Percentiles rank a stretch among this genome's conserved stretches.
These are phyloP conservation scores for Epichloe brachyelytri DNA, from an alignment of 2,329 filamentous ascomycete genomes.

Conservation along the genomic window DNA sequence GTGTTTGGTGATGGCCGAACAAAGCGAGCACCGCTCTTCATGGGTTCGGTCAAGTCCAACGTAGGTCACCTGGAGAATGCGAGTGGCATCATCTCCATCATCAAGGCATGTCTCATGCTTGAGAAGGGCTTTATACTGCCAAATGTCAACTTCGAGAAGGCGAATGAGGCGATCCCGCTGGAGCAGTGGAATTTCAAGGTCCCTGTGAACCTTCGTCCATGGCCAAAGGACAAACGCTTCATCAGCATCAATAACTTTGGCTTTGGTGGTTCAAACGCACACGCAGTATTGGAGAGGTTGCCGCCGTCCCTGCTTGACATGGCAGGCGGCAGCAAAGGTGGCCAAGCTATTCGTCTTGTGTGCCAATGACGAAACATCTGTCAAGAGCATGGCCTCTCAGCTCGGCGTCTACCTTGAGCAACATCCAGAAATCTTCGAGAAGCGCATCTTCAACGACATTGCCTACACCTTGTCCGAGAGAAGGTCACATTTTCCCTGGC, in stretches of 20 bases:
- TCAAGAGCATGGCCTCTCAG: constrained; percentile 16
- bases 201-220: constrained; percentile 30
- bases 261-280: constrained; percentile 32
- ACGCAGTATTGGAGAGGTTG: constrained; percentile 23
- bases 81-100: constrained; percentile 34
- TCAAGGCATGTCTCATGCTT: constrained; percentile 38
- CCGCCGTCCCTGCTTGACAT: neutral
- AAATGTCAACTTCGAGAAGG: constrained; percentile 35
- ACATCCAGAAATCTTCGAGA: constrained; percentile 28
- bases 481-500: constrained; percentile 29
- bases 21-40: constrained; percentile 26
- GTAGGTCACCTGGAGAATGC: constrained; percentile 39
- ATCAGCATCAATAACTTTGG: constrained; percentile 38
- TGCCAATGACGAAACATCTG: constrained; percentile 23
- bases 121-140: constrained; percentile 36
- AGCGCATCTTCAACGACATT: constrained; percentile 30
- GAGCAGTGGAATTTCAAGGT: constrained; percentile 37
- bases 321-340: neutral
- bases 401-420: constrained; percentile 28
- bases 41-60: constrained; percentile 37
- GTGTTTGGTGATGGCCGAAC: constrained; percentile 27
- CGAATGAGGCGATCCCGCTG: constrained; percentile 35
- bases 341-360: constrained; percentile 30
- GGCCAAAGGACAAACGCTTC: constrained; percentile 34
- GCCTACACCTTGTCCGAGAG: constrained; percentile 35